Evolutionary conservation across 208 protist genomes (phyloP), one percentile per base, ranked within the genome.

Genomic region (Wallacemonas sp.): DNA sequence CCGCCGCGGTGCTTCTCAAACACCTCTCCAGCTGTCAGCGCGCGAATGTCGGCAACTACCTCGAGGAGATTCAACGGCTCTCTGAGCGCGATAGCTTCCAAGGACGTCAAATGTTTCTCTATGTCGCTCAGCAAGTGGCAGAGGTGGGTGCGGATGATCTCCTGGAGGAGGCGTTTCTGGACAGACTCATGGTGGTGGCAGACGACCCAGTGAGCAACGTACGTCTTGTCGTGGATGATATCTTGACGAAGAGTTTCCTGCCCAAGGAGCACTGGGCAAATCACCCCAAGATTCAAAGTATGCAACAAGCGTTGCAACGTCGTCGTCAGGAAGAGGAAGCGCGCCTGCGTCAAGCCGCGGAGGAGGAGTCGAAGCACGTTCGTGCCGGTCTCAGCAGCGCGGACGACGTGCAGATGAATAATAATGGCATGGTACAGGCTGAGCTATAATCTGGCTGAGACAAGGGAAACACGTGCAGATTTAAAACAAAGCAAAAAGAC

Each of bases 131-230:
- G 79, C 79, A 96, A 54, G 66, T 84, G 28, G 86, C 75, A 21
- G 83, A 90, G 55, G 71, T 94, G 2, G 79, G 72, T 27, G 86
- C 84, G 6, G 76, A 82, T 30, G 80, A 81, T 1, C 60, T 88
- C 28, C 46, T 88, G 21, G 75, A 83, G 55, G 49, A 75, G 36
- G 69, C 78, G 30, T 88, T 97, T 33, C 45, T 90, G 3, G 59
- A 79, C 21, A 68, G 70, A 9, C 49, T 96, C 17, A 17, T 84
- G 8, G 28, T 62, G 24, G 60, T 97, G 3, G 68, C 84, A n/a
- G 67, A 73, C 36, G 95, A 98, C 67, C 55, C 45, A 0, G 92
- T 98, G 4, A 84, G 89, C 42, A 98, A 98, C 71, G 91, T 97
- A 22, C 79, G 95, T 21, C 73, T 97, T 30, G 87, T 91, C 33